These are phyloP conservation scores for Theileria luwenshuni DNA, from an alignment of 169 alveolate genomes.

Conservation along the genomic window DNA sequence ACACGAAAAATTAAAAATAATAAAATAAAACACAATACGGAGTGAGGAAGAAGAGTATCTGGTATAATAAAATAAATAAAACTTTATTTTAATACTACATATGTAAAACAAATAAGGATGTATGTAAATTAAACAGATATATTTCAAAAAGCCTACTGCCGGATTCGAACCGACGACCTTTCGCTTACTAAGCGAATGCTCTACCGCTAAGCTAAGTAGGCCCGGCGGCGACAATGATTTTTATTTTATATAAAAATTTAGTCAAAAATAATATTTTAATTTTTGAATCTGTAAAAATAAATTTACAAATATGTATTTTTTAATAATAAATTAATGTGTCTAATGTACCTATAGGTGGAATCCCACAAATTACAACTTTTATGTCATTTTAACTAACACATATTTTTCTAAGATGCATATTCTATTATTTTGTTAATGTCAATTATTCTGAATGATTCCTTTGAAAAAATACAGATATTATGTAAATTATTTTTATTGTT, in stretches of 20 bases:
- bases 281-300: neutral
- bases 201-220: constrained; percentile 86
- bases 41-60: too few relatives aligned
- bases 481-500: neutral
- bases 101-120: too few relatives aligned
- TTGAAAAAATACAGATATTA: too few relatives aligned
- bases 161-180: constrained; percentile 88
- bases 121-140: too few relatives aligned
- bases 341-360: neutral
- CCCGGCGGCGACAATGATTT: constrained; percentile 19
- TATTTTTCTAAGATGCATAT: neutral
- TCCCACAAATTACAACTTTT: neutral
- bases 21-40: too few relatives aligned
- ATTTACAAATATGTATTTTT: neutral
- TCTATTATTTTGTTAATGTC: neutral
- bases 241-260: neutral
- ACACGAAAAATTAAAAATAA: too few relatives aligned
- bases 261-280: too few relatives aligned
- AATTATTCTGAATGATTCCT: neutral
- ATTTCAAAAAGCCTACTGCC: constrained; percentile 77
- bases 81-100: too few relatives aligned
- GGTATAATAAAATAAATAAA: too few relatives aligned
- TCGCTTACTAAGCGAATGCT: constrained; percentile 87
- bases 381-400: neutral
- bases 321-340: neutral